Evolutionary conservation across 2,329 filamentous ascomycete genomes (phyloP), one percentile per base, ranked within the genome.

Genomic region (Fusarium fracticaudum): DNA sequence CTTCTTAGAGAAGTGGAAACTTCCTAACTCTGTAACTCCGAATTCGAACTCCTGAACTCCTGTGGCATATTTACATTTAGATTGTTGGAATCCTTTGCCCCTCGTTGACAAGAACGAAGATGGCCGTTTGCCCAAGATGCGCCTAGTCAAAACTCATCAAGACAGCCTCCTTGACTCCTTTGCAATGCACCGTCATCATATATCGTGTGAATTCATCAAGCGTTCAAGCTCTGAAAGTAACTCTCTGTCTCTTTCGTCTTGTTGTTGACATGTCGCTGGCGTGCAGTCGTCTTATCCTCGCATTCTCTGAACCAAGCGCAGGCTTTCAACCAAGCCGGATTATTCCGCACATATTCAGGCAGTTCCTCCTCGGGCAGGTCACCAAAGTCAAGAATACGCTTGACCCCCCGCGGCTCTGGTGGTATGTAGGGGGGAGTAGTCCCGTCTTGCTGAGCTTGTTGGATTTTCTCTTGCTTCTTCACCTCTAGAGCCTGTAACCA

Each of bases 251-350:
- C 79, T 53, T 74, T 61, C 47, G 71, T 71, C n/a, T 70, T 72
- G 31, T 35, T 70, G 15, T 73, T 66, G 18, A 75, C 55, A 40
- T 58, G 67, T 17, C 58, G 74, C 13, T 67, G 65, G 26, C 55
- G 72, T 20, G 64, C 43, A 57, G 37, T 24, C 37, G 50, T 40
- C 45, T 66, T 50, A 48, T 79, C 69, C 31, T 78, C 61, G 79
- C 72, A 70, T 50, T 83, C 78, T 22, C 83, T 81, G 66, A 85
- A 68, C 73, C 82, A 84, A 20, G 75, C 78, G 26, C 80, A 82
- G 8, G 84, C 85, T 50, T 81, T 81, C 38, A 85, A 57, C 87
- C 87, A 89, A 4, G 79, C 80, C 3, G 84, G 80, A 60, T 89
- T 86, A 6, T 80, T 81, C 37, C 69, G 79, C 11, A 89, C 85